Evolutionary conservation across 2,329 filamentous ascomycete species (phyloP), one percentile per base, ranked within the genome.

Genomic region (Arthrinium puccinioides): DNA sequence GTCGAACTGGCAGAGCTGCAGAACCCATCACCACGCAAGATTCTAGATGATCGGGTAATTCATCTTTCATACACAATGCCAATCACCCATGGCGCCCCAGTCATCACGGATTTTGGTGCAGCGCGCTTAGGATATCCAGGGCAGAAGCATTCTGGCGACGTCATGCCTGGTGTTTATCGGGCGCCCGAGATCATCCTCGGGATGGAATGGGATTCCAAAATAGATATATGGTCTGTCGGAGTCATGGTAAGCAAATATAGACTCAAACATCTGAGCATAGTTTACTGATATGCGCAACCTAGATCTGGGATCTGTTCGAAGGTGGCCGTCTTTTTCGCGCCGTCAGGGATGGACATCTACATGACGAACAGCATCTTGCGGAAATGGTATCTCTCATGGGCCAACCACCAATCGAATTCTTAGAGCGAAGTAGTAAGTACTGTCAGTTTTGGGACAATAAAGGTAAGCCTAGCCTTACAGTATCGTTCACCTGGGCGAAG

Each of bases 311-410:
- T 37, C 32, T 58, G 7, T 49, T 56, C n/a, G 53, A 60, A 38
- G 50, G 49, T 3, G 44, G 48, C 6, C 42, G 51, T 10, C 46
- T 61, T 5, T 59, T 59, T 37, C 44, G 42, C 23, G 44, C 47
- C 26, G 26, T 39, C 25, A 35, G 45, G 42, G 31, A 52, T 26
- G 33, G 45, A 9, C 23, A 46, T 31, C 29, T 55, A 32, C 23
- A 50, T 36, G 41, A 53, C 36, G 48, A 51, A 14, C 48, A 53
- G 21, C 55, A 60, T 21, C 47, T 62, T 32, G 56, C 53, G 2
- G 49, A 55, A 32, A 61, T 64, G 52, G 53, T 65, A 5, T 56
- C 61, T 3, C 38, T 64, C 7, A 47, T 67, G 39, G 61, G 61
- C 0, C 54, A 49, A 1, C 63, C 62, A 2, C 57, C 57, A 2